phyloP scores from a whole-genome alignment of 192 early-diverging fungal genomes.

The Gigaspora rosea region DNA sequence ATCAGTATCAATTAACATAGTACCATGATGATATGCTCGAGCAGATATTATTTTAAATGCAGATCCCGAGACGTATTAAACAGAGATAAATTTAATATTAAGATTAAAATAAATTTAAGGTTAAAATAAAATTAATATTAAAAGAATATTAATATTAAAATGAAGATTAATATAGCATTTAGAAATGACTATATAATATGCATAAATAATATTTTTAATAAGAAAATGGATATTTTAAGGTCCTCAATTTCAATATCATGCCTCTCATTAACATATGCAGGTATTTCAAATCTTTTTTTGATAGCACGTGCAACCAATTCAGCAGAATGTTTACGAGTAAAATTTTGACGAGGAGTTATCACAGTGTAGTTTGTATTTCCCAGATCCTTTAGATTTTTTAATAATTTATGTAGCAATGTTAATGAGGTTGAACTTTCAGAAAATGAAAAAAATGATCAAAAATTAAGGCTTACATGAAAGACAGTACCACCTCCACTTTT shows the following conservation, averaged over 20 bases:
- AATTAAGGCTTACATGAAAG: slow-evolving; percentile 67
- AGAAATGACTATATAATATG: neutral
- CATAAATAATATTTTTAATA: neutral
- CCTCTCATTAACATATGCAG: slow-evolving; percentile 78
- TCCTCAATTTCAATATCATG: slow-evolving; percentile 88
- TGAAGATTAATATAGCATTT: neutral
- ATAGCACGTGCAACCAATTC: slow-evolving; percentile 77
- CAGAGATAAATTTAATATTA: slow-evolving; percentile 8
- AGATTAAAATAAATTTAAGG: neutral
- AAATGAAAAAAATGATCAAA: neutral
- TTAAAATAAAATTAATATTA: too few relatives aligned
- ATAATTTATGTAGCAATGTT: neutral
- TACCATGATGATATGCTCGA: slow-evolving; percentile 95
- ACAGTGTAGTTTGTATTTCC: slow-evolving; percentile 96
- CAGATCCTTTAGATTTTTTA: slow-evolving; percentile 80
- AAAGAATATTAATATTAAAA: neutral
- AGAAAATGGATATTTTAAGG: slow-evolving; percentile 61
- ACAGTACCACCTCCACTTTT: slow-evolving; percentile 93
- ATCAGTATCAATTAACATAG: slow-evolving; percentile 95
- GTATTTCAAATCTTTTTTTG: slow-evolving; percentile 70
- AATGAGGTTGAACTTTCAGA: neutral
- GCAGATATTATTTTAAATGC: slow-evolving; percentile 88
- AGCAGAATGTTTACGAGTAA: slow-evolving; percentile 75
- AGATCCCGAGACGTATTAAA: slow-evolving; percentile 77
- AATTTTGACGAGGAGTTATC: slow-evolving; percentile 85